These are phyloP conservation scores for Saccharum spontaneum DNA, from an alignment of 176 grass and related monocot species.

Conservation along the genomic window DNA sequence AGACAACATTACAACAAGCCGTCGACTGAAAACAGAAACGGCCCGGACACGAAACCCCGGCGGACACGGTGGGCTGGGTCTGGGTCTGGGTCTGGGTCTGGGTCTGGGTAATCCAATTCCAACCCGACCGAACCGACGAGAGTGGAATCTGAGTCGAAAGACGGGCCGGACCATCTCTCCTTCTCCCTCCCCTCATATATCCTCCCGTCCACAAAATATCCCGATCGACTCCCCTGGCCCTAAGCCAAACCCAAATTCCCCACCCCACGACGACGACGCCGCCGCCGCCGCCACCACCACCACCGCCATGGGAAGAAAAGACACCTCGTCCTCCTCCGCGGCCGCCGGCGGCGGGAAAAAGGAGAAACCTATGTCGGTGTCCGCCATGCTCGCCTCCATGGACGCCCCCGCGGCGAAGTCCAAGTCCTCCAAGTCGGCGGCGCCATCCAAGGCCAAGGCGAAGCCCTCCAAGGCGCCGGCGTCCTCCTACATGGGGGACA, in stretches of 20 bases:
- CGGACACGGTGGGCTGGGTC: too few relatives aligned
- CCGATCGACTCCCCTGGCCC: background rate
- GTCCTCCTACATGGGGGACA: conserved; percentile 67
- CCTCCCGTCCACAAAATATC: background rate
- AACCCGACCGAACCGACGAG: background rate
- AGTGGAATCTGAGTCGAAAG: background rate
- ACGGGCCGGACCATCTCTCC: background rate
- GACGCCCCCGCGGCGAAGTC: conserved; percentile 54
- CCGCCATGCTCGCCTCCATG: conserved; percentile 92
- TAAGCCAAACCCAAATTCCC: conserved; percentile 32
- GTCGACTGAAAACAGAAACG: too few relatives aligned
- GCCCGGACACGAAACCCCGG: too few relatives aligned
- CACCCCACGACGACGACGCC: background rate
- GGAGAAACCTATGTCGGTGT: conserved; percentile 71
- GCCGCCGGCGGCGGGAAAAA: conserved; percentile 43
- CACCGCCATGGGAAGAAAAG: conserved; percentile 67
- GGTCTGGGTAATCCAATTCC: too few relatives aligned
- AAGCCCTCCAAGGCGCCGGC: conserved; percentile 45
- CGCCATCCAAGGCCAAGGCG: conserved; percentile 55
- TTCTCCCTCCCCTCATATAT: background rate
- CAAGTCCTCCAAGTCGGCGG: conserved; percentile 41
- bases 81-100: too few relatives aligned
- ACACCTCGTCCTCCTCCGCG: conserved; percentile 41
- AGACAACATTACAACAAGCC: too few relatives aligned
- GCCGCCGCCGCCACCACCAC: background rate